Evolutionary conservation across 345 rosid species (phyloP).

Genomic region (Camelina neglecta): DNA sequence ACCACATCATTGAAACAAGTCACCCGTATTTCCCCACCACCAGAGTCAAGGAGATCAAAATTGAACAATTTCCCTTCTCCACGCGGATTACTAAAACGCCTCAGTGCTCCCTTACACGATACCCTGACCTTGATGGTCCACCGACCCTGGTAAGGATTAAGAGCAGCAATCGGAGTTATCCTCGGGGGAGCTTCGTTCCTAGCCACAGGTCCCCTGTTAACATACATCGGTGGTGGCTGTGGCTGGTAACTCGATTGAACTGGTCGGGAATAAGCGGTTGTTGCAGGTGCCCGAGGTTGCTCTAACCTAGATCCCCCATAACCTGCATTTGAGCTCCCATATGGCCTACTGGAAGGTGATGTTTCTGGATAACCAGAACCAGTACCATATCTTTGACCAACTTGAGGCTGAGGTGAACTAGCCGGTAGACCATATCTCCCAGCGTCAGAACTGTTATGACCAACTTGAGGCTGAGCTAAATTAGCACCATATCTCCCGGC

Average conservation of each 20-base stretch:
- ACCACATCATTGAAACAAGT: constrained; percentile 93
- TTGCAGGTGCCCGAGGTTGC: constrained; percentile 47
- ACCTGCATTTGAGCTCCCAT: constrained; percentile 45
- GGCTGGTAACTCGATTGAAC: constrained; percentile 57
- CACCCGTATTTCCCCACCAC: constrained; percentile 88
- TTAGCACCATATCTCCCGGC: constrained; percentile 45
- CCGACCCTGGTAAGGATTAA: constrained; percentile 87
- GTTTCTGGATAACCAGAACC: constrained; percentile 46
- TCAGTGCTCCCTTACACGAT: constrained; percentile 73
- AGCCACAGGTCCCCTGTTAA: constrained; percentile 71
- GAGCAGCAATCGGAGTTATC: constrained; percentile 76
- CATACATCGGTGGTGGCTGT: constrained; percentile 63
- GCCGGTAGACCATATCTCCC: constrained; percentile 45
- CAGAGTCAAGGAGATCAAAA: constrained; percentile 90
- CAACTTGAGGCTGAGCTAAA: constrained; percentile 42
- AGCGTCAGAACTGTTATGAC: neutral
- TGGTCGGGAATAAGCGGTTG: constrained; percentile 40
- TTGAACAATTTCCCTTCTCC: constrained; percentile 93
- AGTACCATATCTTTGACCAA: constrained; percentile 45
- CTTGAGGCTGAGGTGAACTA: constrained; percentile 45
- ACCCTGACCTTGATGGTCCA: constrained; percentile 97
- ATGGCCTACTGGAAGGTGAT: constrained; percentile 42
- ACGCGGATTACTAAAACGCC: constrained; percentile 72
- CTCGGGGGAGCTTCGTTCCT: constrained; percentile 73
- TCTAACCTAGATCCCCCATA: constrained; percentile 53